Evolutionary conservation across 2,329 filamentous ascomycete species (phyloP), one percentile per base, ranked within the genome.

Genomic region (Exserohilum rostratum): DNA sequence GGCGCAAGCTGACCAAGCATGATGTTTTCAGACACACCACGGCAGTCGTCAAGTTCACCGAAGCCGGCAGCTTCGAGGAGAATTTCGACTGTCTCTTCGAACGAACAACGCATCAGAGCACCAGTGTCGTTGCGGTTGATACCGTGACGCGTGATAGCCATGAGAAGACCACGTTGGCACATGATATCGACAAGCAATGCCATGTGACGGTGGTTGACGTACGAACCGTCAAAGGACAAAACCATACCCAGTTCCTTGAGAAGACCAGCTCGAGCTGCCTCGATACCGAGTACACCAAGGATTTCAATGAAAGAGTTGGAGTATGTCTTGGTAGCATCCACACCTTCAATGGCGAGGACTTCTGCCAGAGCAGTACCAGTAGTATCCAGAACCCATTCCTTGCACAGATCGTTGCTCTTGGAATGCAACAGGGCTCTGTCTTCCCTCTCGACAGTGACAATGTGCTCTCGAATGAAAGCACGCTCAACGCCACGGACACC

Each of bases 61-160:
- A 91, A 91, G 13, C 92, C 91, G 20, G 95, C 95, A 57, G 95
- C 96, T 73, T 99, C 95, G 17, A 99, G 86, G 48, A 99, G 82
- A 81, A 99, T 99, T 74, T 99, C 96, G 35, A 99, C 95, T 0
- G 95, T 99, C 77, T 99, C 96, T 78, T 99, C 95, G 79, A 99
- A 99, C 2, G 95, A 99, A 83, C 96, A 99, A 76, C 95, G 90
- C 95, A 99, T 99, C 68, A 99, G 83, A 9, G 95, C 96, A 81
- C 95, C 95, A 58, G 96, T 99, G 73, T 99, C 95, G 22, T 93
- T 91, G 68, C 95, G 88, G 81, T 99, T 99, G 81, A 99, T 99
- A 79, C 95, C 95, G 74, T 99, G 95, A 78, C 95, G 90, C 51
- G 95, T 99, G 61, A 99, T 93, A 12, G 95, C 93, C 76, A 96